A percentile compares a stretch with the other conserved stretches of the same genome.
Evolutionary conservation across 202 grass and related monocot species (phyloP).

Genomic region (Setaria viridis): DNA sequence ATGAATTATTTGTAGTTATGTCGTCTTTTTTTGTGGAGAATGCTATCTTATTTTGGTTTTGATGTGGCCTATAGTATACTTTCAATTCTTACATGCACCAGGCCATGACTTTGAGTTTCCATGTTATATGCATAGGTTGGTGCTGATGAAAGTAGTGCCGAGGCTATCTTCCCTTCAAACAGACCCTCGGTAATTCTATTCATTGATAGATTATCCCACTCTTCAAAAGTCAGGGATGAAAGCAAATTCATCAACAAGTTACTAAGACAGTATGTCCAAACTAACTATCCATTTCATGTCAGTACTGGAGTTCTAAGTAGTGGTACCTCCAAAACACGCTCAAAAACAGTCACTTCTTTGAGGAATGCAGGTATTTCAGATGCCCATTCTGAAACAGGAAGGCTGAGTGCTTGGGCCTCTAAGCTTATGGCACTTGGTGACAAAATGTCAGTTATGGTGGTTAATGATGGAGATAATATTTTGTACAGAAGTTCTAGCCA

Average conservation of each 20-base stretch:
- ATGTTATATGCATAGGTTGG: slow-evolving; percentile 71
- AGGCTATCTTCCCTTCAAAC: slow-evolving; percentile 72
- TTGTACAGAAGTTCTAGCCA: slow-evolving; percentile 54
- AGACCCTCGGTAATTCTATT: slow-evolving; percentile 87
- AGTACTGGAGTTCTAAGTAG: slow-evolving; percentile 39
- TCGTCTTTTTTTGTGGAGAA: slow-evolving; percentile 5
- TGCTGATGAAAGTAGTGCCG: slow-evolving; percentile 55
- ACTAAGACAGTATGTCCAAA: slow-evolving; percentile 74
- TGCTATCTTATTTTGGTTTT: slow-evolving; percentile 39
- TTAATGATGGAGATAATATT: slow-evolving; percentile 75
- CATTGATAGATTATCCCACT: slow-evolving; percentile 80
- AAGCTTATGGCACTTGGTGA: slow-evolving; percentile 76
- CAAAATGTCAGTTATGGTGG: slow-evolving; percentile 78
- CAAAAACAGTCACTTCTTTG: slow-evolving; percentile 53
- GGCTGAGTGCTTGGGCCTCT: slow-evolving; percentile 59
- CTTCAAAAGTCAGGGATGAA: slow-evolving; percentile 72
- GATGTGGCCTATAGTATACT: slow-evolving; percentile 18
- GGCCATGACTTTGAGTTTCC: slow-evolving; percentile 47
- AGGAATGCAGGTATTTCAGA: slow-evolving; percentile 51
- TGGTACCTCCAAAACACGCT: slow-evolving; percentile 42
- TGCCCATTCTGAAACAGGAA: slow-evolving; percentile 40
- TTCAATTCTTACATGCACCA: slow-evolving; percentile 39
- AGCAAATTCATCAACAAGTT: slow-evolving; percentile 79
- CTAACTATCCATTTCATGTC: slow-evolving; percentile 60
- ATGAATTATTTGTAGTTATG: slow-evolving; percentile 35